Evolutionary conservation across 2,329 filamentous ascomycete genomes (phyloP), one percentile per base, ranked within the genome.

Genomic region (Aspergillus aculeatinus): DNA sequence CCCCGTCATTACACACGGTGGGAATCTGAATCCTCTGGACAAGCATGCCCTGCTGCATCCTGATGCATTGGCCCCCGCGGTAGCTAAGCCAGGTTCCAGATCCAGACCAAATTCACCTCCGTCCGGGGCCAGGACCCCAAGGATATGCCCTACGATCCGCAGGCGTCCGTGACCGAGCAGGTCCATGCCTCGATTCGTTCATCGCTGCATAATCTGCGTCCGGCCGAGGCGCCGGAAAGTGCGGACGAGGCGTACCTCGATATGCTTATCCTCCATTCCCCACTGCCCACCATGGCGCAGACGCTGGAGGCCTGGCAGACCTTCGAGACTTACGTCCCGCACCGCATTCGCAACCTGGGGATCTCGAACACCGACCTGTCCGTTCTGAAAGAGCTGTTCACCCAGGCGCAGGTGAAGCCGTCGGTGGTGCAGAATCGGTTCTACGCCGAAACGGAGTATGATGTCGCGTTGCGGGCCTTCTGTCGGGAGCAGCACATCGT

Each of bases 31-130:
- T 29, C 23, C 21, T 16, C 5, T 23, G 35, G 27, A 33, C 35
- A 58, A 14, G 12, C 27, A 53, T 35, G 7, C 21, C 21, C 5
- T 16, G 19, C 6, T 19, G 44, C 14, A 48, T 59, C 25, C 14
- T 14, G n/a, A 6, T n/a, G 5, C 33, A 27, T 23, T 23, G 23
- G 39, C 5, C 12, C 27, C 27, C 7, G 7, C 11, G 23, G 4
- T 52, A 16, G 31, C 62, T 51, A 49, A 47, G 57, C 33, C 50
- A 56, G 49, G 42, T 19, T 29, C 10, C 57, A 89, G 85, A 80
- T 93, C 49, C 91, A 96, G 82, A 93, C 91, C n/a, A 95, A 94
- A 74, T 95, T 89, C 77, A 91, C 89, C 1, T 82, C 88, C 0
- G 74, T 85, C 4, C 74, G 75, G 16, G 87, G 85, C 25, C 89